These are phyloP conservation scores for Trichoderma hamatum DNA, from an alignment of 2,329 filamentous ascomycete species.

Conservation along the genomic window DNA sequence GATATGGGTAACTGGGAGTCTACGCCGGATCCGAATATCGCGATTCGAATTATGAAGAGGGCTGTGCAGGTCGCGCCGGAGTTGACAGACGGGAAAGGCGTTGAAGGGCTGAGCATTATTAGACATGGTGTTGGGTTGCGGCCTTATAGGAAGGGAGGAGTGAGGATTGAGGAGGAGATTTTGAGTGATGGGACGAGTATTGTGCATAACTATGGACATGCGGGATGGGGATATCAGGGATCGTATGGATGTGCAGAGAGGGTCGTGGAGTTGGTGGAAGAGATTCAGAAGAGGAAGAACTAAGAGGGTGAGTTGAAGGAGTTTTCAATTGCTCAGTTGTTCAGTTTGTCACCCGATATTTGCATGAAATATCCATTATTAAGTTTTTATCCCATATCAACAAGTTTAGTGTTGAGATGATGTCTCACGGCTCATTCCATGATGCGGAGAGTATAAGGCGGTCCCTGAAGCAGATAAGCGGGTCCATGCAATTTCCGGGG, in stretches of 20 bases:
- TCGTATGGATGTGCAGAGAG: constrained; percentile 71
- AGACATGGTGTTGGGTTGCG: constrained; percentile 82
- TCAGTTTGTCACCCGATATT: too few species aligned
- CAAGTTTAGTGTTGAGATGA: neutral
- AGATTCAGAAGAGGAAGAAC: constrained; percentile 50
- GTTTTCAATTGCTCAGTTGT: constrained; percentile 26
- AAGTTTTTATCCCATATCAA: too few species aligned
- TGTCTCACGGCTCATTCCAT: neutral
- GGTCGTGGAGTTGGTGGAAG: constrained; percentile 67
- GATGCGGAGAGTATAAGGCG: neutral
- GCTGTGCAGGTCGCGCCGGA: constrained; percentile 65
- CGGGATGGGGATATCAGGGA: constrained; percentile 74
- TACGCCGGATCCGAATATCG: constrained; percentile 77
- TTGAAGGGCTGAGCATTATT: constrained; percentile 74
- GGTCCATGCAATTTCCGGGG: constrained; percentile 8
- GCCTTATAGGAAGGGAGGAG: constrained; percentile 72
- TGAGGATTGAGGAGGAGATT: constrained; percentile 67
- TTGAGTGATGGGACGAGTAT: constrained; percentile 60
- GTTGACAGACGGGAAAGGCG: constrained; percentile 66
- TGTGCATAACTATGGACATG: constrained; percentile 83
- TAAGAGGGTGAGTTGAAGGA: constrained; percentile 38
- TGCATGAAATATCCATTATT: too few species aligned
- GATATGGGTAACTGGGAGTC: constrained; percentile 79
- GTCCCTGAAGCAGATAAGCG: neutral
- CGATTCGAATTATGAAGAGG: constrained; percentile 82